phyloP scores from a whole-genome alignment of 192 early-diverging fungal genomes.

The Radiomyces spectabilis region DNA sequence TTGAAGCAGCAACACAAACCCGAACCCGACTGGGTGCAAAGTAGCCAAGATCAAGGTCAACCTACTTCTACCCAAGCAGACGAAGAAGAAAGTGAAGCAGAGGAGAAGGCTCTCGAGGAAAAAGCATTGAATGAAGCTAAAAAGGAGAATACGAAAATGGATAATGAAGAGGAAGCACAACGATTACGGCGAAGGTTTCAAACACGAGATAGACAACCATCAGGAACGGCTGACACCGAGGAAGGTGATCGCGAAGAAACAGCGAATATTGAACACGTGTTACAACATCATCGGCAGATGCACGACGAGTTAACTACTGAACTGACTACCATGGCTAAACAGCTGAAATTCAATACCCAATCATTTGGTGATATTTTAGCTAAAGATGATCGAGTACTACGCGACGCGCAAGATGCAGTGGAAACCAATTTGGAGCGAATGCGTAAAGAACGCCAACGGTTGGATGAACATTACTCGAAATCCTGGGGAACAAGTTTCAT shows the following conservation, averaged over 20 bases:
- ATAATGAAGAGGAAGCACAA: neutral
- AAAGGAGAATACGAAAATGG: neutral
- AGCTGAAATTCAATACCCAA: slow-evolving; percentile 39
- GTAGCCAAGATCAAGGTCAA: neutral
- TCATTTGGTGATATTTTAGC: slow-evolving; percentile 33
- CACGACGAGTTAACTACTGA: slow-evolving; percentile 44
- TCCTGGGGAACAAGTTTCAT: slow-evolving; percentile 44
- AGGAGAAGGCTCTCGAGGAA: neutral
- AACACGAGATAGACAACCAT: no score
- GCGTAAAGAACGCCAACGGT: slow-evolving; percentile 23
- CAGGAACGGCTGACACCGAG: no score
- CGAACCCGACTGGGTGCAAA: neutral
- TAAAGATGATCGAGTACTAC: slow-evolving; percentile 35
- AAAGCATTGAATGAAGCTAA: neutral
- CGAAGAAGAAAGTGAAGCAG: neutral
- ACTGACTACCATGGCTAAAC: slow-evolving; percentile 35
- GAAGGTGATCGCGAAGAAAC: no score
- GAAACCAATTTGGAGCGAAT: slow-evolving; percentile 29
- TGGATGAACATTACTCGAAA: slow-evolving; percentile 24
- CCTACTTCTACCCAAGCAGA: neutral
- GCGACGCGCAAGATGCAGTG: slow-evolving; percentile 31
- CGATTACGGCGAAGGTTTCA: neutral
- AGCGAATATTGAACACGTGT: slow-evolving; percentile 27
- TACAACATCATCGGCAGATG: slow-evolving; percentile 42
- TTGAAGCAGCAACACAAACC: neutral